Conservation (phyloP, 2,329 filamentous ascomycete species). For the Didymellaceae sp. region DNA sequence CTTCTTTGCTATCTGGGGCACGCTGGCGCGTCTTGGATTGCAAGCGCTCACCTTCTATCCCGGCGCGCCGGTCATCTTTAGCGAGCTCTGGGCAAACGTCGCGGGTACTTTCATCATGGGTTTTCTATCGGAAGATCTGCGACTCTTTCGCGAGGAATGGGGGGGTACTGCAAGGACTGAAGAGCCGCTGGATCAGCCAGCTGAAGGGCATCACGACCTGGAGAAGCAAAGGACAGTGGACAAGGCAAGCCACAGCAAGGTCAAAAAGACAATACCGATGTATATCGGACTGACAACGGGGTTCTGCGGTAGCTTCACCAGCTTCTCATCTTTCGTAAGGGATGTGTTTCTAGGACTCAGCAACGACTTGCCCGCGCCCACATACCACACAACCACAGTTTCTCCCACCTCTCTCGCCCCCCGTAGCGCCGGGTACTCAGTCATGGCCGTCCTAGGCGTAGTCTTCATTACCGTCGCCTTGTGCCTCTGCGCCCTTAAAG, state of each 20-base stretch:
- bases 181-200: constrained; percentile 12
- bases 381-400: constrained; percentile 44
- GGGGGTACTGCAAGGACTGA: constrained; percentile 48
- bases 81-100: constrained; percentile 87
- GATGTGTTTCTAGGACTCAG: constrained; percentile 81
- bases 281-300: constrained; percentile 87
- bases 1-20: constrained; percentile 84
- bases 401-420: constrained; percentile 42
- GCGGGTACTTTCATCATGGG: constrained; percentile 83
- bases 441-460: constrained; percentile 80
- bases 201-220: constrained; percentile 40
- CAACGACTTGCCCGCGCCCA: constrained; percentile 69
- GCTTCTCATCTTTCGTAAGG: constrained; percentile 84
- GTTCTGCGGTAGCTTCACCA: constrained; percentile 89
- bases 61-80: constrained; percentile 74
- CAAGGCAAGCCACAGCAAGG: constrained; percentile 51
- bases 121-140: constrained; percentile 79
- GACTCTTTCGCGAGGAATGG: constrained; percentile 75
- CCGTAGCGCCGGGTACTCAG: constrained; percentile 77
- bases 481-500: constrained; percentile 70
- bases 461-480: constrained; percentile 74
- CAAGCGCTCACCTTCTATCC: constrained; percentile 81
- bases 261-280: constrained; percentile 85
- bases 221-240: constrained; percentile 54
- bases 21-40: constrained; percentile 80